These are phyloP conservation scores for Parsonsia alboflavescens DNA, from an alignment of 257 asterid genomes.

Conservation along the genomic window DNA sequence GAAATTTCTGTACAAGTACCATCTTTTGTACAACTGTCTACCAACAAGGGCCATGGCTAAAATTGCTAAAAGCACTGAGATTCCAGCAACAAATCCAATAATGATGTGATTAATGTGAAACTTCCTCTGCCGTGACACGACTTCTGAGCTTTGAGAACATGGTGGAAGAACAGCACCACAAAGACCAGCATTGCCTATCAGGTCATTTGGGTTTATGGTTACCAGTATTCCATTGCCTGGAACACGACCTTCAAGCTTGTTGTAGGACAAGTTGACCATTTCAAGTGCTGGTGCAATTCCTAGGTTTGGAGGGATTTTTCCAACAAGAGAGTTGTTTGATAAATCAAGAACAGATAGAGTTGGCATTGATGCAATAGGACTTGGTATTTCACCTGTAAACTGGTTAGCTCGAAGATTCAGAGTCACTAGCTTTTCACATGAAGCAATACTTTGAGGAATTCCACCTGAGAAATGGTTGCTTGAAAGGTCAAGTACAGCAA, in stretches of 20 bases:
- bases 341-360: conserved; percentile 45
- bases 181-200: conserved; percentile 45
- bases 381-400: conserved; percentile 43
- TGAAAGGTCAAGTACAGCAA: conserved; percentile 37
- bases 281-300: conserved; percentile 59
- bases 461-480: conserved; percentile 33
- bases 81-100: conserved; percentile 44
- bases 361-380: conserved; percentile 39
- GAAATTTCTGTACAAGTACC: conserved; percentile 37
- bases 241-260: conserved; percentile 50
- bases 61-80: conserved; percentile 32
- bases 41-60: conserved; percentile 25
- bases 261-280: conserved; percentile 45
- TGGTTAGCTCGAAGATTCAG: conserved; percentile 32
- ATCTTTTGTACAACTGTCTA: conserved; percentile 29
- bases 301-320: conserved; percentile 46
- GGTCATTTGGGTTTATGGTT: conserved; percentile 41
- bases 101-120: conserved; percentile 28
- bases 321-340: conserved; percentile 51
- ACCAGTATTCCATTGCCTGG: conserved; percentile 46
- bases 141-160: conserved; percentile 26
- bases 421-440: conserved; percentile 33
- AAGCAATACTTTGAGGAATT: conserved; percentile 41
- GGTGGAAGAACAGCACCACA: conserved; percentile 60
- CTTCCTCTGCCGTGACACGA: conserved; percentile 17